Conservation (phyloP, 108 stramenopile genomes). For the Cyclostephanos invisitatus region DNA sequence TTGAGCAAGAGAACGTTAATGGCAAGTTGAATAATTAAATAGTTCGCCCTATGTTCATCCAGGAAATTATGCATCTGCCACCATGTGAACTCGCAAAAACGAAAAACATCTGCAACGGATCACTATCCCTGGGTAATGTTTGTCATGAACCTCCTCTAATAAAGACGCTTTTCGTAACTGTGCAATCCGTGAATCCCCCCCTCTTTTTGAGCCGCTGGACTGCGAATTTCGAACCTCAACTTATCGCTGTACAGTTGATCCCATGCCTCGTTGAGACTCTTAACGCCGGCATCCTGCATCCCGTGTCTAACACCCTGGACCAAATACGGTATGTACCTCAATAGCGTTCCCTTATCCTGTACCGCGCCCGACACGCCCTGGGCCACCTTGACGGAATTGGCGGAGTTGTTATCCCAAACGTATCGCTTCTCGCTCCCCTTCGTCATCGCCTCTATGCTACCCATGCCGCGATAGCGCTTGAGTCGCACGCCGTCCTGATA, state of each 20-base stretch:
- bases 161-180: slow-evolving; percentile 94
- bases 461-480: slow-evolving; percentile 99
- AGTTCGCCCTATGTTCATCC: no score
- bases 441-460: slow-evolving; percentile 98
- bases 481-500: slow-evolving; percentile 99
- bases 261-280: slow-evolving; percentile 69
- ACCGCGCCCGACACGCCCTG: slow-evolving; percentile 99
- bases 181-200: slow-evolving; percentile 98
- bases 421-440: slow-evolving; percentile 98
- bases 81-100: no score
- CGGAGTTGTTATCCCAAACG: slow-evolving; percentile 91
- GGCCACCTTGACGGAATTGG: slow-evolving; percentile 95
- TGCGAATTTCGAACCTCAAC: slow-evolving; percentile 96
- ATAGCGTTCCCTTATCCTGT: slow-evolving; percentile 97
- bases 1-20: no score
- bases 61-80: no score
- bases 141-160: slow-evolving; percentile 37
- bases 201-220: slow-evolving; percentile 99
- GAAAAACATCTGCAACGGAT: no score
- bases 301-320: slow-evolving; percentile 97
- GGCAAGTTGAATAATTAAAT: no score
- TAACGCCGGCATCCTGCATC: slow-evolving; percentile 94
- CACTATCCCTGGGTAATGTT: no score
- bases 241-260: slow-evolving; percentile 78
- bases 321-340: slow-evolving; percentile 97